A percentile compares a stretch with the other conserved stretches of the same genome.
These are phyloP conservation scores for Cucumis melo DNA, from an alignment of 306 rosid species.

Conservation along the genomic window DNA sequence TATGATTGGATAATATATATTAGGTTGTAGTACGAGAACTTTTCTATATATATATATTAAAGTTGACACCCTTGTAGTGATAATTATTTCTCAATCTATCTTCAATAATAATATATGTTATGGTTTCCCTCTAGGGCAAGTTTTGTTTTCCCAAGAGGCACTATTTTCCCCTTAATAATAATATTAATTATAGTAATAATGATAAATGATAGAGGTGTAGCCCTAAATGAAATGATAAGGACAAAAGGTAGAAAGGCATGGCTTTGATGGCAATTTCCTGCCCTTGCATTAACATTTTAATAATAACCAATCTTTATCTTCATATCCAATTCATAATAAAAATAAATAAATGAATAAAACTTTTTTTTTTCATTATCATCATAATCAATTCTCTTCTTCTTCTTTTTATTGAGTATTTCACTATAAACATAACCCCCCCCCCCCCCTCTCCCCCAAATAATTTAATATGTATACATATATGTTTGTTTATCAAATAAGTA, in stretches of 20 bases:
- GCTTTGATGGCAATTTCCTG: constrained; percentile 12
- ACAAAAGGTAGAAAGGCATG: constrained; percentile 1
- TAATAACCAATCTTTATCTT: not conserved
- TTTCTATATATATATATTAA: no score
- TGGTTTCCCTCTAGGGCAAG: not conserved
- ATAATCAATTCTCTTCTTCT: not conserved
- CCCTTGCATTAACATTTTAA: constrained; percentile 10
- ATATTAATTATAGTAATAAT: no score
- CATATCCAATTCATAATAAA: not conserved
- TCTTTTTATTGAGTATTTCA: not conserved
- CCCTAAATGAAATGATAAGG: constrained; percentile 1
- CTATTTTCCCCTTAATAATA: not conserved
- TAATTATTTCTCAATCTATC: not conserved
- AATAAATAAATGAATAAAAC: no score
- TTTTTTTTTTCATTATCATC: not conserved
- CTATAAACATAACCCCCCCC: not conserved
- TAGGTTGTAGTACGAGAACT: no score
- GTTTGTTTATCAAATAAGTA: not conserved
- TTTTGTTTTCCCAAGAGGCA: not conserved
- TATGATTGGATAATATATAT: no score
- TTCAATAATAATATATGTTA: not conserved
- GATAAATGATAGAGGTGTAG: not conserved
- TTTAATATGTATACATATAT: not conserved
- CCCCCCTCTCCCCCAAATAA: not conserved
- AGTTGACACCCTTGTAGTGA: not conserved